Evolutionary conservation across 768 basidiomycete genomes (phyloP).

Genomic region (Epithele typhae): DNA sequence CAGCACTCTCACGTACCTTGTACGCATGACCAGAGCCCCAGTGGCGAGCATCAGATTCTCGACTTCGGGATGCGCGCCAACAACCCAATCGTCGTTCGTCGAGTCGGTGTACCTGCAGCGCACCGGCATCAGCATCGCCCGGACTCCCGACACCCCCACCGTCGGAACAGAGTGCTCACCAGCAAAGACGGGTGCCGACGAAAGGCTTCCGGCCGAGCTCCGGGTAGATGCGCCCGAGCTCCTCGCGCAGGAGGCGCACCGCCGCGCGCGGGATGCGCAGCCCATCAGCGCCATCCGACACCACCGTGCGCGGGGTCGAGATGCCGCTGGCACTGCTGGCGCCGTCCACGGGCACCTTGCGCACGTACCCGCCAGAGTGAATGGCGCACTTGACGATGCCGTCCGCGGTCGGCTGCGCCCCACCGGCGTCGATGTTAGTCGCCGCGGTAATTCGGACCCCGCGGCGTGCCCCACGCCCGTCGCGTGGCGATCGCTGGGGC

Average conservation of each 20-base stretch:
- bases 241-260: conserved; percentile 45
- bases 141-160: too few species aligned
- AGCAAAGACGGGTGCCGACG: conserved; percentile 75
- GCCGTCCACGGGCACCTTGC: conserved; percentile 23
- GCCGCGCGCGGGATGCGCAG: conserved; percentile 61
- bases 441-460: neutral
- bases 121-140: neutral
- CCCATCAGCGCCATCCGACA: conserved; percentile 52
- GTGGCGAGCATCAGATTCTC: conserved; percentile 74
- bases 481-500: too few species aligned
- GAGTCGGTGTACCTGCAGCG: conserved; percentile 81
- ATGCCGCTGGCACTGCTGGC: conserved; percentile 34
- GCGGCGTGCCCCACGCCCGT: too few species aligned
- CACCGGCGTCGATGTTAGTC: too few species aligned
- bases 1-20: conserved; percentile 46
- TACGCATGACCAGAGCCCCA: conserved; percentile 83
- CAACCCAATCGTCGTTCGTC: conserved; percentile 83
- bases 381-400: conserved; percentile 76
- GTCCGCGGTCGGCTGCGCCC: conserved; percentile 62
- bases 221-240: conserved; percentile 64
- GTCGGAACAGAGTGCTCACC: conserved; percentile 44
- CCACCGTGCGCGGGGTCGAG: conserved; percentile 75
- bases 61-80: conserved; percentile 64
- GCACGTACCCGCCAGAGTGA: conserved; percentile 70
- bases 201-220: conserved; percentile 73